Evolutionary conservation across 2,329 filamentous ascomycete species (phyloP).

Genomic region (Thelonectria rubi): DNA sequence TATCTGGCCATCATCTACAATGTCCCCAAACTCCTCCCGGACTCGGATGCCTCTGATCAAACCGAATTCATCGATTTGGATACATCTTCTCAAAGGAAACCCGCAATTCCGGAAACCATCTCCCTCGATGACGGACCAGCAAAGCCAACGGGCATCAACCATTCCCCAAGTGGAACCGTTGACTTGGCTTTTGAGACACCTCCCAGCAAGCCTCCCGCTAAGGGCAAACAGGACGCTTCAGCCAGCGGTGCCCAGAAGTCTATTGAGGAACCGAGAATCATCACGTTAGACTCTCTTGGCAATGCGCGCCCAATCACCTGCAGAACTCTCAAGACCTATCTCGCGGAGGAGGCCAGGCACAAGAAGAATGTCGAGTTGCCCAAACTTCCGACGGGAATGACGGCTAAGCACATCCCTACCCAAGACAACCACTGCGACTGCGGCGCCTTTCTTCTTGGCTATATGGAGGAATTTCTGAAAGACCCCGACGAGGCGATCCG

Average conservation of each 20-base stretch:
- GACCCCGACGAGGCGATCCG: slow-evolving; percentile 76
- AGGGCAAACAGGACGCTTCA: slow-evolving; percentile 29
- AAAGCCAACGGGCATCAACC: slow-evolving; percentile 18
- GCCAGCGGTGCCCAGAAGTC: slow-evolving; percentile 34
- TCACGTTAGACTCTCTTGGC: slow-evolving; percentile 90
- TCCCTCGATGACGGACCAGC: slow-evolving; percentile 36
- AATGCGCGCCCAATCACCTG: slow-evolving; percentile 69
- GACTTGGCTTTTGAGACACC: slow-evolving; percentile 2
- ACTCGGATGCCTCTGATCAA: slow-evolving; percentile 14
- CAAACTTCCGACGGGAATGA: slow-evolving; percentile 61
- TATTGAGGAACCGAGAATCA: slow-evolving; percentile 72
- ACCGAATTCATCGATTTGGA: slow-evolving; percentile 30
- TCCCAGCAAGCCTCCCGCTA: slow-evolving; percentile 17
- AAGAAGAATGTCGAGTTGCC: slow-evolving; percentile 60
- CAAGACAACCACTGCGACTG: slow-evolving; percentile 91
- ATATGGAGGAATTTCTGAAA: slow-evolving; percentile 82
- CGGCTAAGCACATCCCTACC: slow-evolving; percentile 76
- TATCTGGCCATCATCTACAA: slow-evolving; percentile 97
- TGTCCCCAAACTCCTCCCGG: slow-evolving; percentile 67
- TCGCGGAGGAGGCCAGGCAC: slow-evolving; percentile 75
- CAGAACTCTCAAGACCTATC: slow-evolving; percentile 76
- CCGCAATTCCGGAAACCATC: slow-evolving; percentile 35
- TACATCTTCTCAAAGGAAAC: slow-evolving; percentile 17
- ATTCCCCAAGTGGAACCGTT: slow-evolving; percentile 9
- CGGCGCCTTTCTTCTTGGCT: slow-evolving; percentile 85